phyloP scores from a whole-genome alignment of 1,139 yeast species.

The Suhomyces kunorum region DNA sequence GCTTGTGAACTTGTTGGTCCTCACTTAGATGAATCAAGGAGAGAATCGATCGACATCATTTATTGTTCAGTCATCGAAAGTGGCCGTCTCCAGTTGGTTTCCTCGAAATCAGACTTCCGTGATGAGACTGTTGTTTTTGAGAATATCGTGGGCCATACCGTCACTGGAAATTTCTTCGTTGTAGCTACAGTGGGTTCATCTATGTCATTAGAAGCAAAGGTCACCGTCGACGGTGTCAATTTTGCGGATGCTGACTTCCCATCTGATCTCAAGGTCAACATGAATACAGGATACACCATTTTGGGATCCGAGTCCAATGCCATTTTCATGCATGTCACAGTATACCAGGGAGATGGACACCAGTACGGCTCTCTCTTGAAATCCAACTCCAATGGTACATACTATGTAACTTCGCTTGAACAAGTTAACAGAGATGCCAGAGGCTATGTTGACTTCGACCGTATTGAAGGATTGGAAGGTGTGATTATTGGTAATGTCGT shows the following conservation, averaged over 20 bases:
- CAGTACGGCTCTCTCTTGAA: slow-evolving; percentile 86
- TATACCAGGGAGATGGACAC: slow-evolving; percentile 46
- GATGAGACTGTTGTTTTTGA: slow-evolving; percentile 44
- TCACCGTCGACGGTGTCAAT: slow-evolving; percentile 76
- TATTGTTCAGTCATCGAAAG: slow-evolving; percentile 55
- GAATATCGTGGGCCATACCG: slow-evolving; percentile 63
- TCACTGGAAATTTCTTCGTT: slow-evolving; percentile 65
- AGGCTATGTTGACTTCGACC: slow-evolving; percentile 90
- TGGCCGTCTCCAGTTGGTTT: slow-evolving; percentile 38
- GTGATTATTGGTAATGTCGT: slow-evolving; percentile 75
- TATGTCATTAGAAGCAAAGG: slow-evolving; percentile 59
- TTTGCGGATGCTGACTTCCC: slow-evolving; percentile 88
- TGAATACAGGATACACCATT: slow-evolving; percentile 81
- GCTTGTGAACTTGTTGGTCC: slow-evolving; percentile 72
- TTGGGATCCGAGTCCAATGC: slow-evolving; percentile 76
- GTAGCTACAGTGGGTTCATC: slow-evolving; percentile 58
- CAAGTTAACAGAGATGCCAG: slow-evolving; percentile 68
- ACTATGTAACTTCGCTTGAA: slow-evolving; percentile 74
- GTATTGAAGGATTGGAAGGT: slow-evolving; percentile 86
- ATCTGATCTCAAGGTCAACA: slow-evolving; percentile 57
- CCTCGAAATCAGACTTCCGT: slow-evolving; percentile 57
- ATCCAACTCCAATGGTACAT: slow-evolving; percentile 93
- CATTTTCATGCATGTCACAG: slow-evolving; percentile 81
- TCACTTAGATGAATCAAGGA: slow-evolving; percentile 36
- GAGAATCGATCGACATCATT: slow-evolving; percentile 52